Evolutionary conservation across 306 rosid genomes (phyloP).

Genomic region (Senna tora): DNA sequence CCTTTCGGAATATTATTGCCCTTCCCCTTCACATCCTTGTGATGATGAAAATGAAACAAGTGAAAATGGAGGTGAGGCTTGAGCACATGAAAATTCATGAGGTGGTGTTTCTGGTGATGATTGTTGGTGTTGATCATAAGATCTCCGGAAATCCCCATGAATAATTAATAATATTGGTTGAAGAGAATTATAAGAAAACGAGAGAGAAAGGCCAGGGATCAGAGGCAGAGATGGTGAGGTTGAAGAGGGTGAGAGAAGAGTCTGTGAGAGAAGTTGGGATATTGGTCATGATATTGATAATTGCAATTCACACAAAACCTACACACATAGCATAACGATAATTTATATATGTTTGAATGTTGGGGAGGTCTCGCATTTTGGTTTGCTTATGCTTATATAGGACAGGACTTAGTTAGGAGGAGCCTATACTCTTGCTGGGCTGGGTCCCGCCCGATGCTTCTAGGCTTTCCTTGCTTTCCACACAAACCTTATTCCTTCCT

Average conservation of each 20-base stretch:
- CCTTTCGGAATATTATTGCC: slow-evolving; percentile 87
- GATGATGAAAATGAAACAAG: slow-evolving; percentile 3
- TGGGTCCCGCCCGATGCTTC: slow-evolving; percentile 33
- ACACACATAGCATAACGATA: slow-evolving; percentile 57
- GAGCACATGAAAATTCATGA: slow-evolving; percentile 57
- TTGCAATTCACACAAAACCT: slow-evolving; percentile 26
- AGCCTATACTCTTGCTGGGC: slow-evolving; percentile 4
- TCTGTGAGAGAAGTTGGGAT: slow-evolving; percentile 85
- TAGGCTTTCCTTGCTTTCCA: slow-evolving; percentile 55
- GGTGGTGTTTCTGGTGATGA: neutral
- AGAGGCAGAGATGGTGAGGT: slow-evolving; percentile 76
- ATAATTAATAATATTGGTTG: too few relatives aligned
- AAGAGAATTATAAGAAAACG: slow-evolving; percentile 68
- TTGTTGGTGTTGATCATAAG: too few relatives aligned
- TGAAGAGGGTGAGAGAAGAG: slow-evolving; percentile 68
- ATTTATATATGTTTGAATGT: neutral
- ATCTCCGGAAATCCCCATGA: too few relatives aligned
- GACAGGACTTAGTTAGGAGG: too few relatives aligned
- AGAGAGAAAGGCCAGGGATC: slow-evolving; percentile 92
- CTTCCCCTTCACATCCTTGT: slow-evolving; percentile 51
- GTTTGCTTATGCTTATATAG: too few relatives aligned
- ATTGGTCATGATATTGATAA: slow-evolving; percentile 79
- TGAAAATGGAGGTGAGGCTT: slow-evolving; percentile 50
- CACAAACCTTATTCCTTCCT: slow-evolving; percentile 32
- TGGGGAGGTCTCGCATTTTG: too few relatives aligned